A percentile compares a stretch with the other conserved stretches of the same genome.
phyloP scores from a whole-genome alignment of 257 asterid species.

The Haberlea rhodopensis region DNA sequence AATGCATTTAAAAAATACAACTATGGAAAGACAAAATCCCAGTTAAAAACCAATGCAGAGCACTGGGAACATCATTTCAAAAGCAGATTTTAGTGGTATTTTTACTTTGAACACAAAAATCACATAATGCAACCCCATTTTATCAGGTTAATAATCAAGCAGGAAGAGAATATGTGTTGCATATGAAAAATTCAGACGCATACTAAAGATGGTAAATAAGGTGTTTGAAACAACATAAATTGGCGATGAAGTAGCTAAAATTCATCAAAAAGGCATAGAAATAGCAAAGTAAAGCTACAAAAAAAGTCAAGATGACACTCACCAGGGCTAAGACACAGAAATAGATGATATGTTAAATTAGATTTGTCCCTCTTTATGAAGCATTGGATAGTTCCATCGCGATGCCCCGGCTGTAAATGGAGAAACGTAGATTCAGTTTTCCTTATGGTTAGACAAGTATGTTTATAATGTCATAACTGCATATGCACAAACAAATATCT shows the following conservation, averaged over 20 bases:
- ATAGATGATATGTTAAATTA: constrained; percentile 53
- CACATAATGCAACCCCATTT: background rate
- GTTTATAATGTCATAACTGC: background rate
- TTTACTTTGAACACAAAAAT: background rate
- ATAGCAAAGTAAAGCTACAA: constrained; percentile 9
- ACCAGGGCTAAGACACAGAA: constrained; percentile 63
- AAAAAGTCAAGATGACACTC: constrained; percentile 20
- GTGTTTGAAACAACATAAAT: background rate
- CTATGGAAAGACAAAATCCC: constrained; percentile 11
- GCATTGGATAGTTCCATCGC: constrained; percentile 68
- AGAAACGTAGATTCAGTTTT: constrained; percentile 10
- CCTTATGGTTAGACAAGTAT: constrained; percentile 3
- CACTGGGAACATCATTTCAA: background rate
- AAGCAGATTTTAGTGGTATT: background rate
- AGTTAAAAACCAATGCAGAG: background rate
- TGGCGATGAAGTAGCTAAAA: background rate
- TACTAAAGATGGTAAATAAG: background rate
- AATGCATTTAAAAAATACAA: background rate
- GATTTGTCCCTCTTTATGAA: constrained; percentile 67
- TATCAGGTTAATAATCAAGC: background rate
- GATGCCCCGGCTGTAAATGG: constrained; percentile 51
- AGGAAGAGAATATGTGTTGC: background rate
- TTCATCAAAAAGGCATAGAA: background rate
- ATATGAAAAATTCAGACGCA: background rate
- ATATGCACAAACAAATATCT: background rate